Conservation (phyloP, 2,329 filamentous ascomycete species). For the Fonsecaea monophora region DNA sequence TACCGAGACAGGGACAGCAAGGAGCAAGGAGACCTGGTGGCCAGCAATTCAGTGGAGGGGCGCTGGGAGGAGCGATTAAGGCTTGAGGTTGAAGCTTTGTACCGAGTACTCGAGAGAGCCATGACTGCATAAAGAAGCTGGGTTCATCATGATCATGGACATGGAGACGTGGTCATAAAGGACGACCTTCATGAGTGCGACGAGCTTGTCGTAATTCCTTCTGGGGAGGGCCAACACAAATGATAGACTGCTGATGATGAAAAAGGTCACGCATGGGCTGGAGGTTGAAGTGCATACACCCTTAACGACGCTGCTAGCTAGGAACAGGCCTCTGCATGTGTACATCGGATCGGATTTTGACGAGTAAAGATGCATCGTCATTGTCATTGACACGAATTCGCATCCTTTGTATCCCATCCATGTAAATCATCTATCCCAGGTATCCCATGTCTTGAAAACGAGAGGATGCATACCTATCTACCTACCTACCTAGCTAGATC, state of each 20-base stretch:
- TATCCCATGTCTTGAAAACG: too few species aligned
- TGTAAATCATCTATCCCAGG: too few species aligned
- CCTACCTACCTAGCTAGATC: too few species aligned
- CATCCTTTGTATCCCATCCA: neutral
- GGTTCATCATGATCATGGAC: neutral
- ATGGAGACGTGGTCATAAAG: neutral
- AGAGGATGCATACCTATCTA: too few species aligned
- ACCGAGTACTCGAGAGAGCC: neutral
- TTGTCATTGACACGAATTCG: neutral
- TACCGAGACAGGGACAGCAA: slow-evolving; percentile 26
- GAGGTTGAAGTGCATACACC: neutral
- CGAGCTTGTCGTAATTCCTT: neutral
- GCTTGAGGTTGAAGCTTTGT: slow-evolving; percentile 45
- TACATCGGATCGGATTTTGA: neutral
- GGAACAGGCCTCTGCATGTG: neutral
- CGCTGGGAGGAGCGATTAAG: slow-evolving; percentile 59
- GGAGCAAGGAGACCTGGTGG: slow-evolving; percentile 54
- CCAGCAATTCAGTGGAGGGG: slow-evolving; percentile 59
- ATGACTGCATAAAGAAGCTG: neutral
- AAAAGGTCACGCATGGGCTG: neutral
- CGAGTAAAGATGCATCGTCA: neutral
- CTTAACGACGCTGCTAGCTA: neutral
- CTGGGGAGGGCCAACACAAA: neutral
- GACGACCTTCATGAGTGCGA: neutral
- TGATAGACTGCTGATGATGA: neutral